phyloP scores from a whole-genome alignment of 2,329 filamentous ascomycete species.

The Calonectria naviculata region DNA sequence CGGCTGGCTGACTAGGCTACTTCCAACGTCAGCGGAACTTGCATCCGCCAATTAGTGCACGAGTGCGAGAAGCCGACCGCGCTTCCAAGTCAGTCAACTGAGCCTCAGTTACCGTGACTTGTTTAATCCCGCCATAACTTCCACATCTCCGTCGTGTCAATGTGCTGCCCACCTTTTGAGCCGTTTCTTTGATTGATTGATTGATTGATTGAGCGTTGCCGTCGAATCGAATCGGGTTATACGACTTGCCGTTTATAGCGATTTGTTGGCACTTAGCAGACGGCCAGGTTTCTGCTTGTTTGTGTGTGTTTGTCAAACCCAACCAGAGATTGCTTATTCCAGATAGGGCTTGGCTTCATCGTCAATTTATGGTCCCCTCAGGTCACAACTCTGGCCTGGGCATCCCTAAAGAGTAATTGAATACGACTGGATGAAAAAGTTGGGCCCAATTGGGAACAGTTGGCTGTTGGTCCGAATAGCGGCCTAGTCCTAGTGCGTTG shows the following conservation, averaged over 20 bases:
- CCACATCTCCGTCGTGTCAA: neutral
- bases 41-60: neutral
- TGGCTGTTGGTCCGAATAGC: neutral
- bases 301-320: neutral
- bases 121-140: neutral
- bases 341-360: neutral
- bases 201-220: neutral
- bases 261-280: neutral
- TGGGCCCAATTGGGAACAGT: neutral
- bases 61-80: neutral
- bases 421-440: neutral
- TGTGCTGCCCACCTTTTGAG: too few relatives aligned
- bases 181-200: too few relatives aligned
- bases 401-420: neutral
- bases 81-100: neutral
- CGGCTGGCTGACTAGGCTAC: neutral
- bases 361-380: neutral
- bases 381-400: neutral
- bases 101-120: neutral
- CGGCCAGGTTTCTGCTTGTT: neutral
- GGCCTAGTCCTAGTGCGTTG: neutral
- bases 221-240: neutral
- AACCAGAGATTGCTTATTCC: constrained; percentile 1
- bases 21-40: neutral
- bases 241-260: neutral